phyloP scores from a whole-genome alignment of 371 early-diverging fungal genomes.

The Actinomortierella ambigua region DNA sequence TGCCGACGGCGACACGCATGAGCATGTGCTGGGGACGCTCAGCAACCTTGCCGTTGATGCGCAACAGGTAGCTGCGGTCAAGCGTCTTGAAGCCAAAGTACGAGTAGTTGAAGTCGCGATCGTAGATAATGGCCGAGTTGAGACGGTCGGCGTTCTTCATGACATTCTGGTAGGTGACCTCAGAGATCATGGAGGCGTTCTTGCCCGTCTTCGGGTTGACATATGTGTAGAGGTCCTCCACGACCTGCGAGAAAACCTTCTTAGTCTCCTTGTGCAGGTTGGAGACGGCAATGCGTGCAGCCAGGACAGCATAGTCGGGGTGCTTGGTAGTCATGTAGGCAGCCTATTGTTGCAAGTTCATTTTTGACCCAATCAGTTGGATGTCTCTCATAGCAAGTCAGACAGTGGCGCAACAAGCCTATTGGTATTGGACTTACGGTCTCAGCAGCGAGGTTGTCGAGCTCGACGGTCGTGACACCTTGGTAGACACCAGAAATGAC shows the following conservation, averaged over 20 bases:
- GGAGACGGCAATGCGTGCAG: constrained; percentile 97
- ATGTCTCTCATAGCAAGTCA: too few relatives aligned
- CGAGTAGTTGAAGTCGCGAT: constrained; percentile 96
- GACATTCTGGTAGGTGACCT: constrained; percentile 75
- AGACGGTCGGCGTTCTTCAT: constrained; percentile 81
- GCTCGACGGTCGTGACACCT: constrained; percentile 95
- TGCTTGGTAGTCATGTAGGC: constrained; percentile 98
- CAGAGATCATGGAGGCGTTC: constrained; percentile 87
- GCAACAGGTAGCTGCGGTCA: constrained; percentile 94
- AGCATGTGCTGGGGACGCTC: constrained; percentile 99
- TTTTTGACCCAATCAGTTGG: too few relatives aligned
- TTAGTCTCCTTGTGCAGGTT: constrained; percentile 98
- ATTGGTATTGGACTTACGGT: constrained; percentile 56
- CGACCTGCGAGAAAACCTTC: constrained; percentile 88
- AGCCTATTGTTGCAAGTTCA: constrained; percentile 49
- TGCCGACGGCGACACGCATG: constrained; percentile 98
- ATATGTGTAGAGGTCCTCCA: constrained; percentile 87
- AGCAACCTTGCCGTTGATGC: constrained; percentile 81
- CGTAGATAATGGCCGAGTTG: constrained; percentile 92
- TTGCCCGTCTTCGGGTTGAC: constrained; percentile 90
- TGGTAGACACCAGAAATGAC: constrained; percentile 96
- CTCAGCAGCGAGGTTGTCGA: constrained; percentile 97
- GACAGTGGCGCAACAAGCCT: not conserved
- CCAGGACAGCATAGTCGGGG: constrained; percentile 97
- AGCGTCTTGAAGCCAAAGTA: constrained; percentile 99